Percentiles rank a stretch among this genome's conserved stretches.
Conservation (phyloP, 1,284 basidiomycete genomes). For the Marasmius oreades region DNA sequence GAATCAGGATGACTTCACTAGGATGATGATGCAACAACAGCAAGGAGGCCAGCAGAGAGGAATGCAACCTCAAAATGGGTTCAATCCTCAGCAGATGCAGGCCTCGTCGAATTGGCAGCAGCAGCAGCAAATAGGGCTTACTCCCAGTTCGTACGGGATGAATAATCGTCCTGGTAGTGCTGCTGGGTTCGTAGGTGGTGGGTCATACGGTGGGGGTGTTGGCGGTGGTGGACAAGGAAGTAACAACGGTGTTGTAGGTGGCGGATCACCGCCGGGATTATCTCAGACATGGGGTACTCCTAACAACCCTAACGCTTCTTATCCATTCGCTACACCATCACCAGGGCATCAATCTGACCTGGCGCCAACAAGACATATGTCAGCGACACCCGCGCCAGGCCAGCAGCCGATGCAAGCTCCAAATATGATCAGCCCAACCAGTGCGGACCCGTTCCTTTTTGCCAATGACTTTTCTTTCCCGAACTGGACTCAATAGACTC, state of each 20-base stretch:
- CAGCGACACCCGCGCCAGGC: slow-evolving; percentile 9
- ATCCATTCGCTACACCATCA: slow-evolving; percentile 13
- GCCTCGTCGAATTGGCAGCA: slow-evolving; percentile 25
- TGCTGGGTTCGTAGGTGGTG: slow-evolving; percentile 2
- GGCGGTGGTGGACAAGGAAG: slow-evolving; percentile 22
- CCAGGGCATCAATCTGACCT: slow-evolving; percentile 18
- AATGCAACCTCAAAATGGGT: slow-evolving; percentile 7
- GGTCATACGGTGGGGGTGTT: slow-evolving; percentile 7
- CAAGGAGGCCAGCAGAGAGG: slow-evolving; percentile 18
- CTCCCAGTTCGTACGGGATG: neutral
- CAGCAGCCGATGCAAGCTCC: slow-evolving; percentile 27
- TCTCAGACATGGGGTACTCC: slow-evolving; percentile 2
- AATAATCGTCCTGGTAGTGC: slow-evolving; percentile 2
- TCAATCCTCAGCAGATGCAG: slow-evolving; percentile 13
- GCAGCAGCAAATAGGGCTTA: slow-evolving; percentile 16
- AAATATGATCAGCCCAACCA: slow-evolving; percentile 28
- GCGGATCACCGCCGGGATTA: slow-evolving; percentile 1
- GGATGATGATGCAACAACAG: slow-evolving; percentile 36
- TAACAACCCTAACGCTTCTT: slow-evolving; percentile 9
- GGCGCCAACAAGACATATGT: slow-evolving; percentile 13
- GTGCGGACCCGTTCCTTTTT: slow-evolving; percentile 14
- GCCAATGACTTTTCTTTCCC: slow-evolving; percentile 42
- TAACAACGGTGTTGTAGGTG: slow-evolving; percentile 5
- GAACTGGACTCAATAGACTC: slow-evolving; percentile 41
- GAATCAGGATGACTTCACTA: slow-evolving; percentile 50